These are phyloP conservation scores for Tolypocladium tundrense DNA, from an alignment of 2,329 filamentous ascomycete species.

Conservation along the genomic window DNA sequence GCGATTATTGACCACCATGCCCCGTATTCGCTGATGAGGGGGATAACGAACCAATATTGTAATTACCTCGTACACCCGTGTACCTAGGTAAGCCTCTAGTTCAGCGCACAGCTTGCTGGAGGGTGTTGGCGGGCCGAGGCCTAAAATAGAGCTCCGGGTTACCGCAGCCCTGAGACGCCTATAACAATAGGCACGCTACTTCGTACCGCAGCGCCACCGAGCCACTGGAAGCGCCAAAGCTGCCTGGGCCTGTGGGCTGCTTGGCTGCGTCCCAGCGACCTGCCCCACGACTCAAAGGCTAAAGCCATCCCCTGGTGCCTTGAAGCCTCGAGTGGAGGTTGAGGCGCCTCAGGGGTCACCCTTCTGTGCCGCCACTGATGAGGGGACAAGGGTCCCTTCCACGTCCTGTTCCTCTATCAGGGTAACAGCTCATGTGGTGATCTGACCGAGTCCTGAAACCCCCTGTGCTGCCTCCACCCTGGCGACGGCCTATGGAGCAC, in stretches of 20 bases:
- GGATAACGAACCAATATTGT: not conserved
- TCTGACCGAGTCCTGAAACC: conserved; percentile 5
- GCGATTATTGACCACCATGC: not conserved
- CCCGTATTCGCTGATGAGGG: not conserved
- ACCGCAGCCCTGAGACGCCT: not conserved
- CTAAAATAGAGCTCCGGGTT: not conserved
- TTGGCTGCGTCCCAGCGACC: not conserved
- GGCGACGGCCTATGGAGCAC: conserved; percentile 6
- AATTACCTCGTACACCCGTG: not conserved
- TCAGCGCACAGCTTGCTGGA: not conserved
- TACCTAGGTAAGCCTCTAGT: too few species aligned
- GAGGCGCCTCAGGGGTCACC: not conserved
- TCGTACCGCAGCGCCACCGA: not conserved
- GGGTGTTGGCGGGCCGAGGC: conserved; percentile 1
- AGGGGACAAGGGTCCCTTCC: not conserved
- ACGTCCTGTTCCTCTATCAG: not conserved
- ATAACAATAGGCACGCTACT: not conserved
- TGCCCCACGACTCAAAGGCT: not conserved
- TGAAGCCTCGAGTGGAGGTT: not conserved
- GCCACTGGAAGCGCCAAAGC: not conserved
- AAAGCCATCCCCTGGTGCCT: not conserved
- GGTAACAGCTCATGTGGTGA: not conserved
- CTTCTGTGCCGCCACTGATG: not conserved
- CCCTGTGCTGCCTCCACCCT: conserved; percentile 6
- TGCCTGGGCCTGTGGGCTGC: not conserved